Percentiles rank a stretch among this genome's conserved stretches.
Conservation (phyloP, 768 basidiomycete species). For the Clitopilus passeckerianus region DNA sequence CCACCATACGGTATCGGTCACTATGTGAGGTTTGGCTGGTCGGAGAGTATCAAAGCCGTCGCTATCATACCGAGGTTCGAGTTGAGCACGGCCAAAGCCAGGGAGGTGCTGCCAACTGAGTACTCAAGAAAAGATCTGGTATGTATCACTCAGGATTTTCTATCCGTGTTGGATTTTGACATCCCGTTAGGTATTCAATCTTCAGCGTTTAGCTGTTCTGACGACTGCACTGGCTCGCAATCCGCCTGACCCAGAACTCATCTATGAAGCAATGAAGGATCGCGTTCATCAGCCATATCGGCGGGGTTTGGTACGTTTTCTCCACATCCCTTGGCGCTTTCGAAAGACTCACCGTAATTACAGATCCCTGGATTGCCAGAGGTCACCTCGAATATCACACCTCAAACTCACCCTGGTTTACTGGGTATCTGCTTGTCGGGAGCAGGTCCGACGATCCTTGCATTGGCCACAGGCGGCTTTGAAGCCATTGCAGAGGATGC, state of each 20-base stretch:
- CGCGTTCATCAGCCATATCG: conserved; percentile 97
- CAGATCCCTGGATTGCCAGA: conserved; percentile 96
- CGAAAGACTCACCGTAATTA: neutral
- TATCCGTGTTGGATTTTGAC: conserved; percentile 1
- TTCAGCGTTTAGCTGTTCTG: conserved; percentile 93
- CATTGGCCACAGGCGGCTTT: conserved; percentile 83
- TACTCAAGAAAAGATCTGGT: conserved; percentile 94
- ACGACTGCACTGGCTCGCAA: conserved; percentile 89
- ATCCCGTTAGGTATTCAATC: conserved; percentile 80
- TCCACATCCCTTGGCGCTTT: neutral
- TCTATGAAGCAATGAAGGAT: conserved; percentile 99
- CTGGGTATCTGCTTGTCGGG: conserved; percentile 97
- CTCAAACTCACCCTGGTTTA: conserved; percentile 86
- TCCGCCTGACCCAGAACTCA: conserved; percentile 93
- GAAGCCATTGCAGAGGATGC: conserved; percentile 84
- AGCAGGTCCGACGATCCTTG: conserved; percentile 95
- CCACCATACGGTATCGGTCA: conserved; percentile 93
- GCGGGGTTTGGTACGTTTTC: conserved; percentile 63
- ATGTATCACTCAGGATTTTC: conserved; percentile 23
- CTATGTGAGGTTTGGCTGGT: conserved; percentile 88
- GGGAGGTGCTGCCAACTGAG: conserved; percentile 76
- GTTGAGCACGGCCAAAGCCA: conserved; percentile 91
- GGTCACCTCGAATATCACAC: conserved; percentile 86
- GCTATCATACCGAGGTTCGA: conserved; percentile 96
- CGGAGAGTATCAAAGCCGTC: conserved; percentile 78